Base-by-base conservation (phyloP, 1,284 basidiomycete genomes). In the Hemileia vastatrix region DNA sequence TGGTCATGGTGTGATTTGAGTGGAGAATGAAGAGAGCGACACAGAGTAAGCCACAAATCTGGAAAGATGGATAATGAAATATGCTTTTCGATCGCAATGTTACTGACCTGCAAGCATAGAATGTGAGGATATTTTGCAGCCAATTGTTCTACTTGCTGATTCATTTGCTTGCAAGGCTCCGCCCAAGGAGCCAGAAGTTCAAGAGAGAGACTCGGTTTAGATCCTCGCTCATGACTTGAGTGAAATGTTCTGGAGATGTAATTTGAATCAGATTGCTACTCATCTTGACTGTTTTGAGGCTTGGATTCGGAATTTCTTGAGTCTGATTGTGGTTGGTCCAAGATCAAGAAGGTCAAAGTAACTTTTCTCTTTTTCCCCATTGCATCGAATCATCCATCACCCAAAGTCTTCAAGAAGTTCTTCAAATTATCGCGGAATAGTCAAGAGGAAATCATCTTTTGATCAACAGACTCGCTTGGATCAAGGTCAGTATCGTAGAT, bases 181-280 rank as follows among this genome's bases (percentile, higher is more conserved):
- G 90, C 92, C 89, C 89, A 94, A 74, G 84, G 81, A 61, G 92
- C 87, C 90, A 92, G 77, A 95, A 96, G 78, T 88, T 90, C 72
- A 93, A 84, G 43, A 92, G 79, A 3, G 90, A 90, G 27, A 93
- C 81, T 32, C 87, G 80, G 23, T 81, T 78, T 47, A 94, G 82
- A 77, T 95, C 90, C 43, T 77, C 72, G 1, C 84, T 85, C 54
- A 96, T 83, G 8, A 88, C 76, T 13, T 78, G 73, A 74, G 89
- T 84, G 77, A 95, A 90, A 63, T 90, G 82, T 11, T 82, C 77
- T 0, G 87, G 77, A 3, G 86, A 86, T 23, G 78, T 75, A 56
- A 92, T n/a, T 40, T 40, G 36, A 6, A 40, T 40, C 36, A 40
- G 13, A 15, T 40, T 40, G 15, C 15, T 40, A 11, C 36, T 40